Evolutionary conservation across 345 rosid genomes (phyloP).

Genomic region (Linum trigynum): DNA sequence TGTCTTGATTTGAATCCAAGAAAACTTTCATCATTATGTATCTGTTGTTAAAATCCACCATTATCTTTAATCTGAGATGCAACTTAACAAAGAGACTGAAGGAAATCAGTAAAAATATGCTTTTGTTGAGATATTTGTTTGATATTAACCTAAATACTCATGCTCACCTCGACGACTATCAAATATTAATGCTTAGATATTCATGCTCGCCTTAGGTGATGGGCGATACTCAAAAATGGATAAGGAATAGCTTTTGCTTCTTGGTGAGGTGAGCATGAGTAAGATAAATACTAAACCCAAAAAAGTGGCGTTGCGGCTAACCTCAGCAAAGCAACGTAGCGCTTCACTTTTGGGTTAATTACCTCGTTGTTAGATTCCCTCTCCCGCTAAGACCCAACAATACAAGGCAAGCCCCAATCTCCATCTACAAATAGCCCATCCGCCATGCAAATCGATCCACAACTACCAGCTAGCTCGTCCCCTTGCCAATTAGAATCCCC

Average conservation of each 20-base stretch:
- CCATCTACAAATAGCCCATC: background rate
- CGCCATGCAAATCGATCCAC: no score
- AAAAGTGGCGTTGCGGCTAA: conserved; percentile 39
- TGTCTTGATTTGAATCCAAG: conserved; percentile 56
- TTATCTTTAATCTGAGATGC: no score
- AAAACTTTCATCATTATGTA: conserved; percentile 66
- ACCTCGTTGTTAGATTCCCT: conserved; percentile 2
- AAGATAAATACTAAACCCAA: conserved; percentile 50
- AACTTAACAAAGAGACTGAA: no score
- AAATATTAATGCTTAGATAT: no score
- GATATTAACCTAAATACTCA: no score
- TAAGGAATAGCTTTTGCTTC: conserved; percentile 70
- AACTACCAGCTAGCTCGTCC: no score
- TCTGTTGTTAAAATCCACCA: conserved; percentile 38
- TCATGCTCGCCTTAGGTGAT: no score
- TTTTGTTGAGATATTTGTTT: no score
- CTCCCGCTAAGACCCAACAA: conserved; percentile 18
- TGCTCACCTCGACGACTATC: no score
- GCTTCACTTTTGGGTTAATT: conserved; percentile 24
- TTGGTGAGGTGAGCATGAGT: conserved; percentile 25
- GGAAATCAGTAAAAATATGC: no score
- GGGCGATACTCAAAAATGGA: conserved; percentile 11
- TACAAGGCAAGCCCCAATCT: conserved; percentile 12
- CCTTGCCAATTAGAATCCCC: background rate
- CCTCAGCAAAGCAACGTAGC: conserved; percentile 36